phyloP scores from a whole-genome alignment of 768 basidiomycete genomes.

The Trametopsis cervina region DNA sequence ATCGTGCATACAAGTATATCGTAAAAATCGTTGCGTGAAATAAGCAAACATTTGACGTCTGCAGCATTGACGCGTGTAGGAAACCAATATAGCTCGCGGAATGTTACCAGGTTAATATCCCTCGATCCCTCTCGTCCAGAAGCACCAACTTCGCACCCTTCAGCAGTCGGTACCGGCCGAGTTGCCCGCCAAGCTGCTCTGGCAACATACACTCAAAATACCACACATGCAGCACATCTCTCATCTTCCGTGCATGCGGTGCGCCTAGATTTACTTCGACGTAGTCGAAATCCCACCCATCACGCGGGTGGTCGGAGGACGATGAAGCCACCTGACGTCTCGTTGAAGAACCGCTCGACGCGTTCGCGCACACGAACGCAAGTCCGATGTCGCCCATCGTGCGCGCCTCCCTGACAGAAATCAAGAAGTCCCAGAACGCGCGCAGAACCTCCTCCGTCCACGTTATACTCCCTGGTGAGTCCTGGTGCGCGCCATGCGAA shows the following conservation, averaged over 20 bases:
- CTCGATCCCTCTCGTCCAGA: not conserved
- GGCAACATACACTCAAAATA: not conserved
- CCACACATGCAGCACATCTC: not conserved
- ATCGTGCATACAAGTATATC: no score
- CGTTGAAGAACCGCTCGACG: not conserved
- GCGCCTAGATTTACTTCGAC: not conserved
- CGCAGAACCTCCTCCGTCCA: conserved; percentile 41
- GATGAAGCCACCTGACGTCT: not conserved
- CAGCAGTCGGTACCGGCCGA: not conserved
- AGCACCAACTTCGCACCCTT: not conserved
- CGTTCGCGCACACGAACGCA: conserved; percentile 26
- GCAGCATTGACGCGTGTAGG: not conserved
- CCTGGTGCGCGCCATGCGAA: not conserved
- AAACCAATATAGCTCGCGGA: no score
- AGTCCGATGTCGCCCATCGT: conserved; percentile 41
- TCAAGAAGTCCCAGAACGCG: conserved; percentile 46
- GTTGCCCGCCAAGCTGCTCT: not conserved
- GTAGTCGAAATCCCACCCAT: not conserved
- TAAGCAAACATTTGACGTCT: not conserved
- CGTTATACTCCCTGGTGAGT: conserved; percentile 24
- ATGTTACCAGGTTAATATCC: not conserved
- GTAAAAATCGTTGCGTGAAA: no score
- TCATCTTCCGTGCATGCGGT: not conserved
- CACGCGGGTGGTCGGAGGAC: not conserved
- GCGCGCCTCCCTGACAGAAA: conserved; percentile 29